Evolutionary conservation across 371 early-diverging fungal genomes (phyloP).

Genomic region (Smittium culicis): DNA sequence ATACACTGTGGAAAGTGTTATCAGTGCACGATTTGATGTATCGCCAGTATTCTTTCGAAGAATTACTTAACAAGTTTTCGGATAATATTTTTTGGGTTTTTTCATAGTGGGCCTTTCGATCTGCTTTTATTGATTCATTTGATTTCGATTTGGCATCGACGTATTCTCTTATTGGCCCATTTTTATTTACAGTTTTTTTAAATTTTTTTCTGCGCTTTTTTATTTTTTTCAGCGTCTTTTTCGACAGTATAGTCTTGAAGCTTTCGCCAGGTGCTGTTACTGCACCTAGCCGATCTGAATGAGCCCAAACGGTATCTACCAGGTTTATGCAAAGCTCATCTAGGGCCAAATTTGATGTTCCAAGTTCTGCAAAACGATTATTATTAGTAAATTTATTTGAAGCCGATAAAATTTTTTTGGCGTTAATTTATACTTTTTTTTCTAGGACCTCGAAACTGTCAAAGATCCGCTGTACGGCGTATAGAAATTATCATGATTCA

Average conservation of each 20-base stretch:
- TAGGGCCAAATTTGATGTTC: background rate
- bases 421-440: background rate
- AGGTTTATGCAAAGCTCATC: background rate
- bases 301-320: background rate
- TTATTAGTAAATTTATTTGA: background rate
- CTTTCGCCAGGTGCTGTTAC: background rate
- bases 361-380: background rate
- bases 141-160: background rate
- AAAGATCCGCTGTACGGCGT: too few relatives aligned
- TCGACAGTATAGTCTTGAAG: background rate
- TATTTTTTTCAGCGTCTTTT: background rate
- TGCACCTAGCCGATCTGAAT: background rate
- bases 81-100: background rate
- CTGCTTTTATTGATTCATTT: background rate
- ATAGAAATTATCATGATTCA: too few relatives aligned
- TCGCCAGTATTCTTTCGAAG: background rate
- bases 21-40: background rate
- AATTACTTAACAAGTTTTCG: background rate
- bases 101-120: background rate
- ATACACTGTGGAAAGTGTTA: background rate
- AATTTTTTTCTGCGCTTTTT: background rate
- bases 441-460: background rate
- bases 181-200: background rate
- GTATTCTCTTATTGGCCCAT: background rate
- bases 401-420: background rate